Conservation (phyloP, 768 basidiomycete species). For the Amanita pseudoporphyria region DNA sequence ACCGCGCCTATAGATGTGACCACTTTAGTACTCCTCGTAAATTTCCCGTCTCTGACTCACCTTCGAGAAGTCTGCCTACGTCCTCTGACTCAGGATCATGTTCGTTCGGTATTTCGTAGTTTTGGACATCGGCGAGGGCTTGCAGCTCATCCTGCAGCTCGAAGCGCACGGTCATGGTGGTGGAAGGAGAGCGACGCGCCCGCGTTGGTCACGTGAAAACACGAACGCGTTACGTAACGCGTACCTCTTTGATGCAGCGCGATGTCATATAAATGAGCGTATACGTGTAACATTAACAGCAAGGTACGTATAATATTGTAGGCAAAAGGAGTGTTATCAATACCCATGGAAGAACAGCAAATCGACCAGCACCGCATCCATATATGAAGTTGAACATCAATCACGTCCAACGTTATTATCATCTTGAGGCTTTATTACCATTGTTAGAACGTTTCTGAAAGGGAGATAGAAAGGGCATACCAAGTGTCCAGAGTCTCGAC, state of each 20-base stretch:
- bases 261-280: constrained; percentile 4
- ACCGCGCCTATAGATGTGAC: constrained; percentile 51
- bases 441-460: neutral
- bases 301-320: constrained; percentile 1
- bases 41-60: constrained; percentile 22
- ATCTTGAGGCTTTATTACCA: neutral
- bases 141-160: constrained; percentile 76
- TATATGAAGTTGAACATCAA: neutral
- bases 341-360: neutral
- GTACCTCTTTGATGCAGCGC: neutral
- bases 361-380: neutral
- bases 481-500: constrained; percentile 3
- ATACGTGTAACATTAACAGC: constrained; percentile 1
- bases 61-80: constrained; percentile 47
- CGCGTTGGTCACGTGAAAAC: constrained; percentile 11
- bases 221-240: neutral
- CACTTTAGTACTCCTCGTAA: constrained; percentile 1
- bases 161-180: constrained; percentile 36
- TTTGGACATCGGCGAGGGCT: constrained; percentile 45
- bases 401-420: constrained; percentile 1
- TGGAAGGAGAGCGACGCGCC: constrained; percentile 3
- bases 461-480: neutral
- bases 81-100: constrained; percentile 53
- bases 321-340: neutral
- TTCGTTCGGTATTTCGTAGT: constrained; percentile 62